Evolutionary conservation across 2,329 filamentous ascomycete species (phyloP).

Genomic region (Botryotinia narcissicola): DNA sequence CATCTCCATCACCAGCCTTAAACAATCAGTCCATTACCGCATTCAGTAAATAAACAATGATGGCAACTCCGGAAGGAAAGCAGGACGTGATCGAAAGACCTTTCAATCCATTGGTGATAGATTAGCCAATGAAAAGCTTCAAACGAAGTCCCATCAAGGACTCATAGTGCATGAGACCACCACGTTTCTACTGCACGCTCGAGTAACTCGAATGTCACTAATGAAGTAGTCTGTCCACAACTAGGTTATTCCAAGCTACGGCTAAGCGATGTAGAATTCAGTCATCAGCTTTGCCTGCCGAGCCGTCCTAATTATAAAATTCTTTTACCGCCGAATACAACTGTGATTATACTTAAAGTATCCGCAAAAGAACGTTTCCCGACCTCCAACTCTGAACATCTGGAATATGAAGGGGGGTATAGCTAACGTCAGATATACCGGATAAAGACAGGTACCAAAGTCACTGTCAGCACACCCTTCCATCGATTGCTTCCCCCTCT

Average conservation of each 20-base stretch:
- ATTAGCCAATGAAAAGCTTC: conserved; percentile 3
- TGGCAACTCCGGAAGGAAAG: conserved; percentile 3
- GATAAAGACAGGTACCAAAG: conserved; percentile 1
- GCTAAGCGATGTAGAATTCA: background rate
- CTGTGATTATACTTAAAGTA: background rate
- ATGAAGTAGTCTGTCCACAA: conserved; percentile 2
- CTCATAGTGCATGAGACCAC: conserved; percentile 20
- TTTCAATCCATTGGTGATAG: conserved; percentile 16
- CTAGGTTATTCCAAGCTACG: background rate
- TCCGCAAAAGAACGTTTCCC: background rate
- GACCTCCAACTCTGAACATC: background rate
- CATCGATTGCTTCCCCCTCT: background rate
- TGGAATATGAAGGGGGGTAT: background rate
- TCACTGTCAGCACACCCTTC: conserved; percentile 11
- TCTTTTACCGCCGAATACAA: conserved; percentile 15
- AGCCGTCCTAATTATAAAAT: background rate
- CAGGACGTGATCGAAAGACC: conserved; percentile 21
- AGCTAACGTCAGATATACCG: conserved; percentile 4
- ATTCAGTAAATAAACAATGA: conserved; percentile 15
- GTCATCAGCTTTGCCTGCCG: background rate
- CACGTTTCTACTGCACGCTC: conserved; percentile 19
- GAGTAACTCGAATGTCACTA: conserved; percentile 18
- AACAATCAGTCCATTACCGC: conserved; percentile 17
- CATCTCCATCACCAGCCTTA: conserved; percentile 6
- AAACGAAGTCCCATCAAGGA: conserved; percentile 14